Evolutionary conservation across 352 stramenopile species (phyloP), one percentile per base, ranked within the genome.

Genomic region (Globisporangium irregulare): DNA sequence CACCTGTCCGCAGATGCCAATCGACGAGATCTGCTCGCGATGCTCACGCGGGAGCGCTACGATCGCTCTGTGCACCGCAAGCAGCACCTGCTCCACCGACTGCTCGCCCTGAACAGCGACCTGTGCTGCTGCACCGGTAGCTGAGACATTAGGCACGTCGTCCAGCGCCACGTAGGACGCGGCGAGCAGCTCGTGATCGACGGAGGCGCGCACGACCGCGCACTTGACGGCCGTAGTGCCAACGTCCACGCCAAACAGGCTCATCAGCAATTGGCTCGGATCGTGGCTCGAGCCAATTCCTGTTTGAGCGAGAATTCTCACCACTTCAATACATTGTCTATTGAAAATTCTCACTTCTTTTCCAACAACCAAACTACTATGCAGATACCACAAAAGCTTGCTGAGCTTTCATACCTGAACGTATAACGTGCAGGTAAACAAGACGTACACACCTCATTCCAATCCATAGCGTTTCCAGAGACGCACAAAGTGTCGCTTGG

Each of bases 221-320:
- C 81, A 91, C 68, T 95, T 95, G 59, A 95, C 74, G 5, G 87
- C 85, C 1, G 83, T 93, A 18, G 87, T 93, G 60, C 87, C 87
- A 20, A 95, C 77, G 65, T 95, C 87, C 24, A 95, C 22, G 4
- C 87, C 87, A 25, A 93, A 80, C 0, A 84, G 53, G 25, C 25
- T 22, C 53, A 59, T 32, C 29, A 32, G 29, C 29, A 32, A 32
- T 32, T 32, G 29, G 29, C 29, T 32, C 29, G 29, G 29, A 32
- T 32, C 29, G 29, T 32, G 29, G 29, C 0, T 32, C 29, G 29
- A 32, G 29, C 4, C 29, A 32, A 32, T 32, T 32, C 29, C 29
- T 32, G 29, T 32, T 32, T 32, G 29, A 32, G 4, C 29, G 29
- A 32, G 29, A 32, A 32, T 32, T 32, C 29, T 32, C 29, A 32